Conservation (phyloP, 352 stramenopile genomes). For the Pythium vanterpoolii region DNA sequence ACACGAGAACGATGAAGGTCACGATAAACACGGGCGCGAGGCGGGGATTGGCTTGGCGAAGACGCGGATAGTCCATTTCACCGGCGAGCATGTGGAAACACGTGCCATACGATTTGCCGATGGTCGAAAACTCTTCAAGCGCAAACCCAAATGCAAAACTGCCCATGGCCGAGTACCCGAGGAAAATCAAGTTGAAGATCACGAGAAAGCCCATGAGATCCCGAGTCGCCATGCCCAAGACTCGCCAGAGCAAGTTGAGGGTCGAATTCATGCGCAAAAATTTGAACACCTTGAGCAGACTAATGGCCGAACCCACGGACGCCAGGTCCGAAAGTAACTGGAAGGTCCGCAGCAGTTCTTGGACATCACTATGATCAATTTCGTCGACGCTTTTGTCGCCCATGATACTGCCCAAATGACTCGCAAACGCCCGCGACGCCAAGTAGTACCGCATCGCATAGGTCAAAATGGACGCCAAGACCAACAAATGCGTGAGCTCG, state of each 20-base stretch:
- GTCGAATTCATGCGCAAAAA: slow-evolving; percentile 90
- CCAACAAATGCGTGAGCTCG: slow-evolving; percentile 70
- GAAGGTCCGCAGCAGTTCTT: slow-evolving; percentile 61
- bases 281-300: slow-evolving; percentile 87
- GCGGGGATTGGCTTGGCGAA: slow-evolving; percentile 76
- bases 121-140: slow-evolving; percentile 80
- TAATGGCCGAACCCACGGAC: slow-evolving; percentile 70
- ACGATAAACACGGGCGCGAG: slow-evolving; percentile 80
- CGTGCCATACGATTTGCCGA: slow-evolving; percentile 75
- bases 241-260: slow-evolving; percentile 81
- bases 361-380: slow-evolving; percentile 60
- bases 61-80: slow-evolving; percentile 74
- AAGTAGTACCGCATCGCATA: slow-evolving; percentile 71
- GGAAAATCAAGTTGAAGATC: slow-evolving; percentile 88
- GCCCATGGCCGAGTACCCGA: slow-evolving; percentile 84
- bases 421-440: slow-evolving; percentile 46
- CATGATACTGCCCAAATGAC: slow-evolving; percentile 41
- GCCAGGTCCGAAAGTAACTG: slow-evolving; percentile 75
- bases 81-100: slow-evolving; percentile 88
- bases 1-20: slow-evolving; percentile 84
- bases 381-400: slow-evolving; percentile 33
- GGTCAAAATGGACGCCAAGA: slow-evolving; percentile 57
- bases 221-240: slow-evolving; percentile 77
- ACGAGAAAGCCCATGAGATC: slow-evolving; percentile 88
- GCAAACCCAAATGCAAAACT: slow-evolving; percentile 82